Percentiles rank a stretch among this genome's conserved stretches.
Conservation (phyloP, 1,284 basidiomycete species). For the Pseudozyma pruni region DNA sequence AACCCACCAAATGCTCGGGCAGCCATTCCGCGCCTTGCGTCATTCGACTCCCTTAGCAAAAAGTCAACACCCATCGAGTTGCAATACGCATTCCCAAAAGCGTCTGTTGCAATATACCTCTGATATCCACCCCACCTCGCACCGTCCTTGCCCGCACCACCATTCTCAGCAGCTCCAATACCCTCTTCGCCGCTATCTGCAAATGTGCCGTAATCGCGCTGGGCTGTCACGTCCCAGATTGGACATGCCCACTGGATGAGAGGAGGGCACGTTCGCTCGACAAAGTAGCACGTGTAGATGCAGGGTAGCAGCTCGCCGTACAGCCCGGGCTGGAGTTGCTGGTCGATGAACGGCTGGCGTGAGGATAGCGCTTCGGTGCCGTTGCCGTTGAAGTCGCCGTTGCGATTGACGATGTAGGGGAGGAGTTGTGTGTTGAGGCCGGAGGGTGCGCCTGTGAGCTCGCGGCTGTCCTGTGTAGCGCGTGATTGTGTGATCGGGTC, state of each 20-base stretch:
- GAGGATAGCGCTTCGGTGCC: slow-evolving; percentile 26
- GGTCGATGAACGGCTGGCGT: slow-evolving; percentile 59
- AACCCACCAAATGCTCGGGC: not conserved
- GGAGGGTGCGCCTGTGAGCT: slow-evolving; percentile 55
- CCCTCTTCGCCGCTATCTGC: slow-evolving; percentile 58
- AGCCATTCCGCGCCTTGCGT: not conserved
- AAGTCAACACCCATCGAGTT: slow-evolving; percentile 64
- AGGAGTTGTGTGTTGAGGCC: slow-evolving; percentile 51
- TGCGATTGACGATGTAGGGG: slow-evolving; percentile 66
- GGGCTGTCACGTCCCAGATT: slow-evolving; percentile 63
- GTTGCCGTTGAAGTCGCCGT: slow-evolving; percentile 48
- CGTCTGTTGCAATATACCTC: slow-evolving; percentile 63
- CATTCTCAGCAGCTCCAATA: slow-evolving; percentile 58
- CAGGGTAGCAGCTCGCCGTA: slow-evolving; percentile 67
- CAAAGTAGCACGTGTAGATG: slow-evolving; percentile 64
- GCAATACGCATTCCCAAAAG: slow-evolving; percentile 65
- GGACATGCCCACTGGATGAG: slow-evolving; percentile 63
- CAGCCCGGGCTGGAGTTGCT: slow-evolving; percentile 45
- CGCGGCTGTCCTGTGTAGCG: slow-evolving; percentile 50
- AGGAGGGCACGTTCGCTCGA: slow-evolving; percentile 61
- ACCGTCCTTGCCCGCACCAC: slow-evolving; percentile 57
- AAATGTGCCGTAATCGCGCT: slow-evolving; percentile 66
- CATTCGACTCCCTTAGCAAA: slow-evolving; percentile 47
- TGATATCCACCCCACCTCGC: slow-evolving; percentile 61
- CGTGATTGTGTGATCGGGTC: slow-evolving; percentile 49